phyloP scores from a whole-genome alignment of 1,284 basidiomycete genomes.

The Mycena sp. region DNA sequence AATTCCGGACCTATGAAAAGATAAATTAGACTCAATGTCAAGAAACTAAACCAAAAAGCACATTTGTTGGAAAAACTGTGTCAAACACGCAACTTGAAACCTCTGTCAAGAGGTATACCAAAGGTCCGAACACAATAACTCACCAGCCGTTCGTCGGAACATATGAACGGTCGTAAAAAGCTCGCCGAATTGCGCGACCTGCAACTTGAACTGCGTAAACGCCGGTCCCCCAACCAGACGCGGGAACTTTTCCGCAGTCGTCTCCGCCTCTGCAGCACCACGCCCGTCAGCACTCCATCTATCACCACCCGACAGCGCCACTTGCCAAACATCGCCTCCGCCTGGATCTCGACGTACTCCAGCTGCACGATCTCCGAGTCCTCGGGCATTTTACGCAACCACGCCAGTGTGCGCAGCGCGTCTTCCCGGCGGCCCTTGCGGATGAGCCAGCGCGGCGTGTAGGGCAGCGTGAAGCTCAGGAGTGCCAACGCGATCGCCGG shows the following conservation, averaged over 20 bases:
- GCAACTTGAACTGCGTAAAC: conserved; percentile 31
- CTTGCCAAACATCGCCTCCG: conserved; percentile 42
- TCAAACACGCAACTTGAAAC: conserved; percentile 33
- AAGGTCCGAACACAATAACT: not conserved
- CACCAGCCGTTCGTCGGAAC: conserved; percentile 37
- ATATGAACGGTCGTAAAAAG: conserved; percentile 36
- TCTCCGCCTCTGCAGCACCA: conserved; percentile 35
- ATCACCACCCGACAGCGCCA: not conserved
- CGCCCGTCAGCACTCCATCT: not conserved
- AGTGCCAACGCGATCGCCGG: conserved; percentile 45
- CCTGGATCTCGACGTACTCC: conserved; percentile 44
- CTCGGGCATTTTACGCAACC: conserved; percentile 45
- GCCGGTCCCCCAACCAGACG: conserved; percentile 27
- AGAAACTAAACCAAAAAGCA: not conserved
- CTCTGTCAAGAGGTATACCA: not conserved
- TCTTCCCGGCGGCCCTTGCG: conserved; percentile 46
- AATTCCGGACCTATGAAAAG: conserved; percentile 32
- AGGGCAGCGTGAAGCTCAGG: conserved; percentile 43
- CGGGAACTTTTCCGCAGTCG: conserved; percentile 33
- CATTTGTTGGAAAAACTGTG: conserved; percentile 40
- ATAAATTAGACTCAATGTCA: not conserved
- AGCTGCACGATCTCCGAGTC: conserved; percentile 44
- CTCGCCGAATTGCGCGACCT: conserved; percentile 35
- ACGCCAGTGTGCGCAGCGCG: conserved; percentile 45
- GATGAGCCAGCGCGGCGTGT: conserved; percentile 52